Percentiles rank a stretch among this genome's conserved stretches.
These are phyloP conservation scores for Daldinia vernicosa DNA, from an alignment of 495 filamentous ascomycete species.

Conservation along the genomic window DNA sequence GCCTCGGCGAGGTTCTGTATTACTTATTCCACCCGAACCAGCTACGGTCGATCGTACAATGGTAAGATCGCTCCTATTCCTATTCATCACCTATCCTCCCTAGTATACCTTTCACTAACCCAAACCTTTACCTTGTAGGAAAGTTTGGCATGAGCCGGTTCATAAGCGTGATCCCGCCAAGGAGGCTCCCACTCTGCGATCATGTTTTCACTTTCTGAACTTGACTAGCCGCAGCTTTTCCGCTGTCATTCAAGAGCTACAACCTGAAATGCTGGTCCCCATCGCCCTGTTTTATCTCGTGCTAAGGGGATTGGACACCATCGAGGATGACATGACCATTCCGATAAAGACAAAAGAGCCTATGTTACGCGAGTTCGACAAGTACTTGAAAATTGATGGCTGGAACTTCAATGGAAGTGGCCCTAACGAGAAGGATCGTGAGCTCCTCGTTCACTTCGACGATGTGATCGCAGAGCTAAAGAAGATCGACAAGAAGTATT, in stretches of 20 bases:
- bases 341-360: constrained; percentile 83
- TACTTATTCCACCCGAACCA: constrained; percentile 79
- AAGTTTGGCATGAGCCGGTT: constrained; percentile 93
- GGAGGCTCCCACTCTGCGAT: constrained; percentile 74
- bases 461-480: constrained; percentile 85
- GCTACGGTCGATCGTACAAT: constrained; percentile 89
- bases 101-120: constrained; percentile 28
- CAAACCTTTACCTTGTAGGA: constrained; percentile 65
- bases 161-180: constrained; percentile 81
- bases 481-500: constrained; percentile 86
- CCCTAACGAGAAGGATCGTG: constrained; percentile 91
- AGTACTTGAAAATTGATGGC: constrained; percentile 78
- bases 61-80: constrained; percentile 62
- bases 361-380: constrained; percentile 81
- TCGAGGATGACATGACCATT: constrained; percentile 98
- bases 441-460: constrained; percentile 91
- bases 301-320: constrained; percentile 90
- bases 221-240: constrained; percentile 92
- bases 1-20: constrained; percentile 69
- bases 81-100: not conserved
- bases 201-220: constrained; percentile 88
- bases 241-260: constrained; percentile 92
- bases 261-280: constrained; percentile 90
- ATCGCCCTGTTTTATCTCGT: constrained; percentile 93
- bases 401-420: constrained; percentile 90